Evolutionary conservation across 116 monocot species (phyloP).

Genomic region (Phalaenopsis hybrid): DNA sequence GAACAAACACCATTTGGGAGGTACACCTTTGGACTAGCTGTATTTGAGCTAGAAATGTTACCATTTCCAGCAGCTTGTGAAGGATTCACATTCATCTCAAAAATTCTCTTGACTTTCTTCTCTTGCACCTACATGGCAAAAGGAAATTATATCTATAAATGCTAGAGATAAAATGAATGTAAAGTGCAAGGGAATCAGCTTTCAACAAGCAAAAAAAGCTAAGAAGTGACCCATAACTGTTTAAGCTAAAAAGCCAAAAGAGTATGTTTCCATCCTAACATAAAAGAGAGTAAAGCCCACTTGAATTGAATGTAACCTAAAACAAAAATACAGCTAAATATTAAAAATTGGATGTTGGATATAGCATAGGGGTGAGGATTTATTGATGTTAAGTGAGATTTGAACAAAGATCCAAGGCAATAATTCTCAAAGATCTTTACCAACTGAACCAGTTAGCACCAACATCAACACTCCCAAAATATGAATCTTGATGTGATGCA

Average conservation of each 20-base stretch:
- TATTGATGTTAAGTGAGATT: too few species aligned
- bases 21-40: slow-evolving; percentile 22
- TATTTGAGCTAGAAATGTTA: slow-evolving; percentile 36
- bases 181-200: neutral
- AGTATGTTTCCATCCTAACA: neutral
- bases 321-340: neutral
- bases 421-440: too few species aligned
- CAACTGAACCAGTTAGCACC: too few species aligned
- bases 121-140: slow-evolving; percentile 43
- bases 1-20: slow-evolving; percentile 63
- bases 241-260: neutral
- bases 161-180: neutral
- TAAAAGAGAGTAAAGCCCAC: neutral
- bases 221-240: neutral
- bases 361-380: neutral
- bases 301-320: slow-evolving; percentile 1
- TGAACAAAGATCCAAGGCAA: too few species aligned
- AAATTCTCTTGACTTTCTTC: slow-evolving; percentile 59
- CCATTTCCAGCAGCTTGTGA: slow-evolving; percentile 33
- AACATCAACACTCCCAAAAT: too few species aligned
- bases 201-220: neutral
- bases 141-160: neutral
- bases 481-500: too few species aligned
- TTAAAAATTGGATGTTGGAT: neutral
- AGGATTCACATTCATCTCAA: slow-evolving; percentile 47